Percentiles rank a stretch among this genome's conserved stretches.
These are phyloP conservation scores for Mariannaea elegans DNA, from an alignment of 2,329 filamentous ascomycete species.

Conservation along the genomic window DNA sequence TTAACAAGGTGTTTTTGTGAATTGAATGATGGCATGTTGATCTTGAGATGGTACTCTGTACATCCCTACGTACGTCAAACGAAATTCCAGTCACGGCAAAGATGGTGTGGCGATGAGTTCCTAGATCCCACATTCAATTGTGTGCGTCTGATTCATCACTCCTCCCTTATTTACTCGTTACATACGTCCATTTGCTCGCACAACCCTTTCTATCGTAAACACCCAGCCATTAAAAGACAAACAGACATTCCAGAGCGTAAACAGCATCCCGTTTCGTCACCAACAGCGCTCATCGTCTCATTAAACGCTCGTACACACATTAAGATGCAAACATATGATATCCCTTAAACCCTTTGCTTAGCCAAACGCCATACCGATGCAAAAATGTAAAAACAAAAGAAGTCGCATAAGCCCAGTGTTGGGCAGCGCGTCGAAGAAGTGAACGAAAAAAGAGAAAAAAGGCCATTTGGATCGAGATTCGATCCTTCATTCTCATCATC, in stretches of 20 bases:
- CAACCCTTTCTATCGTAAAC: background rate
- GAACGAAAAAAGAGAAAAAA: background rate
- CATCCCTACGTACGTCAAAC: too few relatives aligned
- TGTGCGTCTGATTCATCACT: background rate
- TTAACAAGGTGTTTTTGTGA: too few relatives aligned
- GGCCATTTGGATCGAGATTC: background rate
- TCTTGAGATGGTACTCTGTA: too few relatives aligned
- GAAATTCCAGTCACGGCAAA: background rate
- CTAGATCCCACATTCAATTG: background rate
- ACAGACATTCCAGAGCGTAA: slow-evolving; percentile 13
- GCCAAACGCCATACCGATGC: slow-evolving; percentile 20
- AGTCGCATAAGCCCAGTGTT: background rate
- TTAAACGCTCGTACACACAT: slow-evolving; percentile 6
- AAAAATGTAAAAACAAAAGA: background rate
- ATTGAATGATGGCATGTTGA: too few relatives aligned
- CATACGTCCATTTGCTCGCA: background rate
- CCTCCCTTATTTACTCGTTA: background rate
- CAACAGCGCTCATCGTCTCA: background rate
- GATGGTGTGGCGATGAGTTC: slow-evolving; percentile 1
- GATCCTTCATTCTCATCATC: background rate
- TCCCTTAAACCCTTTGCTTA: background rate
- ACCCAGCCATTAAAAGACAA: background rate
- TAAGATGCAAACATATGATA: background rate
- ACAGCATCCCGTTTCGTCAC: slow-evolving; percentile 4
- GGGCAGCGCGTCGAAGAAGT: background rate